Evolutionary conservation across 2,329 filamentous ascomycete genomes (phyloP).

Genomic region (Pestalotiopsis sp.): DNA sequence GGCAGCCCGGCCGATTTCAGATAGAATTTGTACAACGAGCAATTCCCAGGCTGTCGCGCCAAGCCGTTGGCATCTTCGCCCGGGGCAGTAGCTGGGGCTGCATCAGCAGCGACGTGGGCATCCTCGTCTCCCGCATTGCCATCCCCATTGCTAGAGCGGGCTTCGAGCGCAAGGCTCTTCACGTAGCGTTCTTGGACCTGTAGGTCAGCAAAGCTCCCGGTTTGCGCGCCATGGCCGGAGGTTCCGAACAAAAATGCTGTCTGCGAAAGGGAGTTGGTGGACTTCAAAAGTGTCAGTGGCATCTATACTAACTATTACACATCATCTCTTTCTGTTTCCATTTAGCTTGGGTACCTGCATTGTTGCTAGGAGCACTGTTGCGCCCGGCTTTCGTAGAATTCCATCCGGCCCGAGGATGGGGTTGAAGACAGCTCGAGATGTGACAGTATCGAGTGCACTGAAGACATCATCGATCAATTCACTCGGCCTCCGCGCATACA

Average conservation of each 20-base stretch:
- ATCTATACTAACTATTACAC: not conserved
- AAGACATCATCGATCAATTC: conserved; percentile 36
- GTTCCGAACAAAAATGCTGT: not conserved
- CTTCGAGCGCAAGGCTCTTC: not conserved
- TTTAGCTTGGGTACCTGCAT: conserved; percentile 16
- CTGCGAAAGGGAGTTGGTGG: conserved; percentile 7
- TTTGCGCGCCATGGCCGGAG: not conserved
- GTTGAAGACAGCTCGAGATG: conserved; percentile 27
- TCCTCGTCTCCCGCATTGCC: not conserved
- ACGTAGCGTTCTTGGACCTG: not conserved
- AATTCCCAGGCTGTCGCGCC: not conserved
- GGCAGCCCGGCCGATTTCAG: not conserved
- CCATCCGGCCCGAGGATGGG: conserved; percentile 30
- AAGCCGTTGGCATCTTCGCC: not conserved
- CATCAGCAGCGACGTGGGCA: not conserved
- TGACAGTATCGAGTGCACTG: conserved; percentile 36
- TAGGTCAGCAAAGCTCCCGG: not conserved
- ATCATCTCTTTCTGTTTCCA: not conserved
- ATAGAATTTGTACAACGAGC: conserved; percentile 8
- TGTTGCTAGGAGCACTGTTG: conserved; percentile 32
- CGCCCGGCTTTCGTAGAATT: conserved; percentile 22
- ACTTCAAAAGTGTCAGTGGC: not conserved
- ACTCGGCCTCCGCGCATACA: conserved; percentile 30
- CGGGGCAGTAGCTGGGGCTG: not conserved
- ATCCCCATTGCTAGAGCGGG: not conserved